A percentile compares a stretch with the other conserved stretches of the same genome.
Conservation (phyloP, 116 monocot species). For the Dioscorea cayenensis region DNA sequence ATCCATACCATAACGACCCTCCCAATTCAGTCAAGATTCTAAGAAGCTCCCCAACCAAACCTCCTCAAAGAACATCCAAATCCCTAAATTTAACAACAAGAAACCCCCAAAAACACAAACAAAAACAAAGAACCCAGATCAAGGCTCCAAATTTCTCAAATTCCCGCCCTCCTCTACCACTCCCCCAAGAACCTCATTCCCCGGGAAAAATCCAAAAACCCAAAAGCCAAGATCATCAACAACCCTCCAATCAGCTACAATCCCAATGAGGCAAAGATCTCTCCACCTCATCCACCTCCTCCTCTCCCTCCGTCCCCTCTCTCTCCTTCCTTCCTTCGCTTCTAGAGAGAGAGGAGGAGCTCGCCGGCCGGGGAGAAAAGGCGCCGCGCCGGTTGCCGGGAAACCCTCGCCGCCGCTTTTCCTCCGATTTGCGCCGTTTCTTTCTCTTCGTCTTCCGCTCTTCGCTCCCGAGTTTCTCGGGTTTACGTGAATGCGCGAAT, state of each 20-base stretch:
- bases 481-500: background rate
- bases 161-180: background rate
- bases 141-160: background rate
- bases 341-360: background rate
- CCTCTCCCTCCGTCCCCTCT: background rate
- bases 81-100: background rate
- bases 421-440: constrained; percentile 3
- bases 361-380: background rate
- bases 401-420: background rate
- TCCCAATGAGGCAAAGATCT: constrained; percentile 1
- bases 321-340: background rate
- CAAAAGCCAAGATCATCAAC: background rate
- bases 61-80: constrained; percentile 5
- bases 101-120: background rate
- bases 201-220: background rate
- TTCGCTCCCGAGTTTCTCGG: background rate
- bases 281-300: constrained; percentile 6
- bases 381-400: background rate
- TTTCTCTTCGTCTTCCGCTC: background rate
- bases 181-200: background rate
- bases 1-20: constrained; percentile 21
- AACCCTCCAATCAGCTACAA: background rate
- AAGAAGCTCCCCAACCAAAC: background rate
- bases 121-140: background rate
- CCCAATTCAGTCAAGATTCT: background rate